Conservation (phyloP, 2,329 filamentous ascomycete genomes). For the Talaromyces sp. region DNA sequence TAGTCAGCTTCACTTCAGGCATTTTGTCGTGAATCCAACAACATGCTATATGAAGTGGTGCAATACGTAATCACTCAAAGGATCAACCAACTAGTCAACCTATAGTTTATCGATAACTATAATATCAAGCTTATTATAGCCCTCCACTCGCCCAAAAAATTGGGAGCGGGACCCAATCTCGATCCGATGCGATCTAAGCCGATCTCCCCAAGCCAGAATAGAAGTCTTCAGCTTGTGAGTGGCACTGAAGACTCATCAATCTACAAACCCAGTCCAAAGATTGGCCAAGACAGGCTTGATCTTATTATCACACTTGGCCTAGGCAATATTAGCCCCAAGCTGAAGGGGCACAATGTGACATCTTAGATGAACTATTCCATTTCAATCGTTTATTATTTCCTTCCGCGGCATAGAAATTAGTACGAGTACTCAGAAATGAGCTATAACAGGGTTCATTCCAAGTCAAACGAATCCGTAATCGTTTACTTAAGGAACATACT, state of each 20-base stretch:
- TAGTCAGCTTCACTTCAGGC: not conserved
- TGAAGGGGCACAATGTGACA: not conserved
- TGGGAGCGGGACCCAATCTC: not conserved
- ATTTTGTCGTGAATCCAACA: not conserved
- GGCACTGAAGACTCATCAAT: not conserved
- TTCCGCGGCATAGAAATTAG: not conserved
- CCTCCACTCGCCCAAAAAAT: not conserved
- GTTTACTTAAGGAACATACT: not conserved
- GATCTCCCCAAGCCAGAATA: not conserved
- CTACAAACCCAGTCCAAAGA: not conserved
- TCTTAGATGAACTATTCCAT: not conserved
- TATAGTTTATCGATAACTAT: not conserved
- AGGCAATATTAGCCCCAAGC: not conserved
- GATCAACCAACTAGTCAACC: not conserved
- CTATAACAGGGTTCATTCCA: not conserved
- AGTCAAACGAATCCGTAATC: not conserved
- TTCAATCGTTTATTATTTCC: not conserved
- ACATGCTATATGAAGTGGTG: not conserved
- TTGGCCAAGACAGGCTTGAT: conserved; percentile 3
- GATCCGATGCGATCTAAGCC: not conserved
- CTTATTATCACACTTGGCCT: not conserved
- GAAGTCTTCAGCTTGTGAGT: not conserved
- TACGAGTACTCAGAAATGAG: not conserved
- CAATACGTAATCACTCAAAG: too few species aligned
- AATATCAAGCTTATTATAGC: conserved; percentile 1